Percentiles rank a stretch among this genome's conserved stretches.
Conservation (phyloP, 2,329 filamentous ascomycete species). For the Calonectria fujianensis region DNA sequence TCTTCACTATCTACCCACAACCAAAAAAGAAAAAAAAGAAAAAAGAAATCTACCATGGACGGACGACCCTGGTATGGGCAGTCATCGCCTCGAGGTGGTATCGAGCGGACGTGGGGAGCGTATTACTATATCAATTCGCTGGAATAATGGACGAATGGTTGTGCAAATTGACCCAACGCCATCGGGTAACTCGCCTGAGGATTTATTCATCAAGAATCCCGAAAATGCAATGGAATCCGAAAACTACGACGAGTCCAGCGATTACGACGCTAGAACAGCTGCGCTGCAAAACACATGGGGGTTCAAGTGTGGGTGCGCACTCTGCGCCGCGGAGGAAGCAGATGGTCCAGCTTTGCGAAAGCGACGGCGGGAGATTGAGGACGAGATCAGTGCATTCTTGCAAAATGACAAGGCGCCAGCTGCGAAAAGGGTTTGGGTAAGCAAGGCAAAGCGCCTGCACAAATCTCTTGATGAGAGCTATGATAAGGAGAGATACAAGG, state of each 20-base stretch:
- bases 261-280: constrained; percentile 50
- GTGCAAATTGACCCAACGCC: too few species aligned
- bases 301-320: constrained; percentile 60
- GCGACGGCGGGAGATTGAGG: constrained; percentile 46
- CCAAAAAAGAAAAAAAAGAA: too few species aligned
- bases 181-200: too few species aligned
- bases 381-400: constrained; percentile 50
- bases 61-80: too few species aligned
- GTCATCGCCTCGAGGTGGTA: too few species aligned
- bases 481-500: constrained; percentile 51
- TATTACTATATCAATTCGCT: too few species aligned
- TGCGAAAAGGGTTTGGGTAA: constrained; percentile 46
- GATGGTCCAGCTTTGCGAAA: constrained; percentile 46
- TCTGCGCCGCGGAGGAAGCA: constrained; percentile 58
- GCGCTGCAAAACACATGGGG: constrained; percentile 59
- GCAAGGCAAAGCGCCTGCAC: constrained; percentile 52
- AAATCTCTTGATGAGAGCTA: constrained; percentile 55
- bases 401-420: constrained; percentile 27
- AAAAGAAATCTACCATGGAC: too few species aligned
- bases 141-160: too few species aligned
- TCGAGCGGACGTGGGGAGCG: too few species aligned
- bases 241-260: constrained; percentile 55
- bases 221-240: too few species aligned
- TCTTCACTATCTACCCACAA: too few species aligned
- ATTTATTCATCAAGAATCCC: too few species aligned